phyloP scores from a whole-genome alignment of 441 rosid species.

The Euphorbia schlechtendalii region DNA sequence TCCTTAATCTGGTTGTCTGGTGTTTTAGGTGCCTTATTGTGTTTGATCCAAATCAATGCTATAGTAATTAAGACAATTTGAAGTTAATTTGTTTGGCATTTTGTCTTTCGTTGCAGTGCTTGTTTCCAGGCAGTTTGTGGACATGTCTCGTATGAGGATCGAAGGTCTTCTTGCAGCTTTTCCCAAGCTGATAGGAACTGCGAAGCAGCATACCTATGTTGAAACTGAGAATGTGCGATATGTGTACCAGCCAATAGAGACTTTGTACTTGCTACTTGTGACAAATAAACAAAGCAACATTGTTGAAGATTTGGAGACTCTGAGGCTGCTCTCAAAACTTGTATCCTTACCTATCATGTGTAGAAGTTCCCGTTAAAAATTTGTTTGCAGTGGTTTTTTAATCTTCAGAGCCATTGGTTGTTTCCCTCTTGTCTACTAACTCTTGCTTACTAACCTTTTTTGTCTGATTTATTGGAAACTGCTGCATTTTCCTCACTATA shows the following conservation, averaged over 20 bases:
- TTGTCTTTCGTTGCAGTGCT: conserved; percentile 51
- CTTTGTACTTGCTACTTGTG: conserved; percentile 80
- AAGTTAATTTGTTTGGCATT: conserved; percentile 8
- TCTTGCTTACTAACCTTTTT: neutral
- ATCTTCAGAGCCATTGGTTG: neutral
- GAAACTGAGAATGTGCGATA: conserved; percentile 98
- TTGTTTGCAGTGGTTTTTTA: neutral
- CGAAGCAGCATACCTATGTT: conserved; percentile 92
- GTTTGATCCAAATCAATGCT: conserved; percentile 6
- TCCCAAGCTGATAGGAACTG: conserved; percentile 94
- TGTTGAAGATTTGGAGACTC: conserved; percentile 91
- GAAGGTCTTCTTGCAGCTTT: conserved; percentile 99
- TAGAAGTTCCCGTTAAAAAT: neutral
- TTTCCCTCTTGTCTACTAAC: neutral
- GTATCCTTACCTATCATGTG: conserved; percentile 40
- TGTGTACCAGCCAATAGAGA: conserved; percentile 96
- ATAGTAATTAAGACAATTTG: neutral
- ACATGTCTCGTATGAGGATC: conserved; percentile 89
- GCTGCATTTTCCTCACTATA: neutral
- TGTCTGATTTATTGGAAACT: neutral
- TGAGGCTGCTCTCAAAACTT: conserved; percentile 91
- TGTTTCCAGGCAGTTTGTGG: conserved; percentile 93
- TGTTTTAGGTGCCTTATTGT: neutral
- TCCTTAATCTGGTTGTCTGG: neutral
- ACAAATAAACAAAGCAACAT: conserved; percentile 98